Base-by-base conservation (phyloP, 768 basidiomycete species). In the Tulasnella sp. region DNA sequence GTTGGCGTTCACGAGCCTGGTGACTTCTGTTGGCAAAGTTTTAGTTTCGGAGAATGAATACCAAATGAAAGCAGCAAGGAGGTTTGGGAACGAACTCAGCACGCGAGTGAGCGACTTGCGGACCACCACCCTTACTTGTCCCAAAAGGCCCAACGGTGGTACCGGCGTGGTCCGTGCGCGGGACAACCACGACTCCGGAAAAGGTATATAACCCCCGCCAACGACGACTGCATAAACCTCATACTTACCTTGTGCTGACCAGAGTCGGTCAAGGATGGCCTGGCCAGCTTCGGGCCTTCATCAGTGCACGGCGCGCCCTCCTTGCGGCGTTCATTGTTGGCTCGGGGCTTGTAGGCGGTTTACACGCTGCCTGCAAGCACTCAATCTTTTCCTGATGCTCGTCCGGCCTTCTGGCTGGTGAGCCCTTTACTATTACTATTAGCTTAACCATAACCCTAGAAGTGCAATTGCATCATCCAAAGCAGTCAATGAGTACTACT, bases 241-340 rank as follows among this genome's bases (percentile, higher is more conserved):
- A 65, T 65, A 65, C 64, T 65, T 65, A 65, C 64, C 64, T 65
- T 37, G 64, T 65, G 19, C 64, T 65, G 64, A 37, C 64, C 34
- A 36, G 34, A 40, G 35, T 40, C 64, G 35, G 34, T 65, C 64
- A 65, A 3, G 64, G 16, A 65, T 40, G 64, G 64, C 35, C 64
- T 36, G 34, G 64, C 35, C 64, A 65, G 64, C 39, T 40, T 40
- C 64, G 64, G 19, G 34, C 39, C 19, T 37, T 65, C 64, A 65
- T 65, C 64, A 65, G 16, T 35, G 64, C 64, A 65, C 35, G 64
- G 64, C 64, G 64, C 64, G 35, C 35, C 64, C 34, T 34, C 17
- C 32, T 11, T 19, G 44, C 22, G 52, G 29, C 7, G 64, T 65
- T 40, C 64, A 65, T 65, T 37, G 64, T 19, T 36, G 64, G 39